A percentile compares a stretch with the other conserved stretches of the same genome.
Conservation (phyloP, 169 alveolate species). For the Eimeria sp. region DNA sequence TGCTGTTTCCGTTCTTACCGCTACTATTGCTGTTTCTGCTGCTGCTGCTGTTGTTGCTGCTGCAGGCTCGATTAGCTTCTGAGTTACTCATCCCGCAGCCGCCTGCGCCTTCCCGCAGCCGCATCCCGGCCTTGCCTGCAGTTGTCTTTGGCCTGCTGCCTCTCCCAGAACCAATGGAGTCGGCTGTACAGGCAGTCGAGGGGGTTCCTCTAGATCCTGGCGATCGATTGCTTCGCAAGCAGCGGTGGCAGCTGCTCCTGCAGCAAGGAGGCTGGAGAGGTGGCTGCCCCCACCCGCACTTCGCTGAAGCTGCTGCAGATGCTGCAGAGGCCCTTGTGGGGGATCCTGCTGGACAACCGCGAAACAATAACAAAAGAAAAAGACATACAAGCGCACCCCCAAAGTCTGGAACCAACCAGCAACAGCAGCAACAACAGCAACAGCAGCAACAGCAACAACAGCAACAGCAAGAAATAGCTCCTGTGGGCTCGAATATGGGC, state of each 20-base stretch:
- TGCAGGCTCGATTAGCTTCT: constrained; percentile 78
- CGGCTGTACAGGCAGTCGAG: constrained; percentile 49
- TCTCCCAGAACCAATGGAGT: constrained; percentile 48
- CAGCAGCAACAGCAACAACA: constrained; percentile 15
- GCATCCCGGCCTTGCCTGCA: constrained; percentile 74
- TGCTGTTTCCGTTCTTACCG: not conserved
- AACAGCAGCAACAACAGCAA: constrained; percentile 64
- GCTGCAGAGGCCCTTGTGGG: constrained; percentile 50
- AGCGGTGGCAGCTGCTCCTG: constrained; percentile 56
- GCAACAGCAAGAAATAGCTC: not conserved
- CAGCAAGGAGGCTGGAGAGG: constrained; percentile 72
- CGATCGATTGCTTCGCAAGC: not conserved
- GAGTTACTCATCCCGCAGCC: constrained; percentile 81
- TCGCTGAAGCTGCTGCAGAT: constrained; percentile 62
- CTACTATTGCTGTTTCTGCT: constrained; percentile 6
- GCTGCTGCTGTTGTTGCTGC: constrained; percentile 21
- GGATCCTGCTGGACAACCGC: not conserved
- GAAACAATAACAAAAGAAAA: constrained; percentile 33
- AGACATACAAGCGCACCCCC: constrained; percentile 50
- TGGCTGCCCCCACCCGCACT: constrained; percentile 17
- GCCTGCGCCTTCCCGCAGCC: constrained; percentile 65
- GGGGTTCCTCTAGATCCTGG: constrained; percentile 33
- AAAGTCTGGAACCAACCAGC: not conserved
- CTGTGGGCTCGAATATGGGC: not conserved
- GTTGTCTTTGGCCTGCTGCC: constrained; percentile 65